Percentiles rank a stretch among this genome's conserved stretches.
phyloP scores from a whole-genome alignment of 768 basidiomycete genomes.

The Auricularia sp. region DNA sequence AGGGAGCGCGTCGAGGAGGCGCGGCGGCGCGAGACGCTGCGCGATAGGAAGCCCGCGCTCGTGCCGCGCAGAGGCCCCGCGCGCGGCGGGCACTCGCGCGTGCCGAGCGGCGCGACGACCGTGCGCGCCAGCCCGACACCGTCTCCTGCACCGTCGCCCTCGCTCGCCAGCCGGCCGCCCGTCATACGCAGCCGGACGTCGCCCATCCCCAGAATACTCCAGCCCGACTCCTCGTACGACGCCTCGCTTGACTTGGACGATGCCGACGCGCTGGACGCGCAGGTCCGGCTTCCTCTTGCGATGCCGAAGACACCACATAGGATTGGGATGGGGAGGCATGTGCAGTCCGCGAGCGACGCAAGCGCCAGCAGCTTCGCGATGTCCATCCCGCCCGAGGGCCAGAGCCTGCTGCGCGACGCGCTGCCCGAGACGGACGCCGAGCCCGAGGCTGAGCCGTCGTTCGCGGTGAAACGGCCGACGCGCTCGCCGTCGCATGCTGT shows the following conservation, averaged over 20 bases:
- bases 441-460: neutral
- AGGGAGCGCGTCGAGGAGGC: neutral
- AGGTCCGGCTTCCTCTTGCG: neutral
- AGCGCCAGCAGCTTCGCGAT: neutral
- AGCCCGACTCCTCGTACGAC: neutral
- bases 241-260: neutral
- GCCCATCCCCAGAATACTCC: neutral
- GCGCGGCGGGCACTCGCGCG: neutral
- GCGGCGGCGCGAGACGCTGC: neutral
- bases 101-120: neutral
- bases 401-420: neutral
- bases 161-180: neutral
- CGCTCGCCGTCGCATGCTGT: neutral
- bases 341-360: neutral
- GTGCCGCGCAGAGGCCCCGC: neutral
- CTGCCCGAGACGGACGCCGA: neutral
- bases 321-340: too few species aligned
- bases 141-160: too few species aligned
- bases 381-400: neutral
- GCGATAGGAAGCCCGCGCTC: neutral
- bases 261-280: neutral
- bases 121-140: neutral
- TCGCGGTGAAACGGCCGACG: too few species aligned
- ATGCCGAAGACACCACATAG: neutral
- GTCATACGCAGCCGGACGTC: neutral